Percentiles rank a stretch among this genome's conserved stretches.
Conservation (phyloP, 768 basidiomycete genomes). For the Pilatotrama ljubarskyi region DNA sequence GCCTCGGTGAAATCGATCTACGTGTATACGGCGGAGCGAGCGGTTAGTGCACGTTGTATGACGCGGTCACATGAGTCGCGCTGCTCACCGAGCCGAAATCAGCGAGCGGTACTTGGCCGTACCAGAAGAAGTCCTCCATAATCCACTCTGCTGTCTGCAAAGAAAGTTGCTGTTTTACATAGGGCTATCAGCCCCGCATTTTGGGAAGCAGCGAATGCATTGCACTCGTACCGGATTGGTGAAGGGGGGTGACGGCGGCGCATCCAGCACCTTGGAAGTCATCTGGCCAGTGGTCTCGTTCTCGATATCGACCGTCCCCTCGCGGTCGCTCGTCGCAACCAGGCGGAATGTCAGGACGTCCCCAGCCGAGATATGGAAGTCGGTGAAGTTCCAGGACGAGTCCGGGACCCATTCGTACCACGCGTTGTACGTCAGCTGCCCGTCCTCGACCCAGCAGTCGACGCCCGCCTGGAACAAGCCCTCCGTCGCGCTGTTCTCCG, state of each 20-base stretch:
- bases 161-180: slow-evolving; percentile 27
- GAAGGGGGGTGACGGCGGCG: slow-evolving; percentile 20
- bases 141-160: slow-evolving; percentile 37
- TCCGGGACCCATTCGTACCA: slow-evolving; percentile 30
- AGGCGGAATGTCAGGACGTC: slow-evolving; percentile 24
- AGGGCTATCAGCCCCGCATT: slow-evolving; percentile 3
- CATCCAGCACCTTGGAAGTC: neutral
- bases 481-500: slow-evolving; percentile 25
- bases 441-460: slow-evolving; percentile 29
- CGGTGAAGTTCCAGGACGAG: neutral
- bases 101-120: slow-evolving; percentile 33
- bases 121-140: slow-evolving; percentile 3
- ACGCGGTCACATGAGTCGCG: neutral
- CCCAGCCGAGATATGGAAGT: neutral
- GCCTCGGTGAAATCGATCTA: slow-evolving; percentile 30
- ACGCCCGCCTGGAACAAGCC: slow-evolving; percentile 36
- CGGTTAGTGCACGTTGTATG: neutral
- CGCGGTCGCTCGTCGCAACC: slow-evolving; percentile 19
- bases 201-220: neutral
- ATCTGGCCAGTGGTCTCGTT: slow-evolving; percentile 25
- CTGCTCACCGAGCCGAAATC: slow-evolving; percentile 32
- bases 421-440: slow-evolving; percentile 24
- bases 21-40: neutral
- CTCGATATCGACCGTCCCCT: slow-evolving; percentile 24
- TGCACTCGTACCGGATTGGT: slow-evolving; percentile 5